phyloP scores from a whole-genome alignment of 441 rosid genomes.

The Syzygium syzygioides region DNA sequence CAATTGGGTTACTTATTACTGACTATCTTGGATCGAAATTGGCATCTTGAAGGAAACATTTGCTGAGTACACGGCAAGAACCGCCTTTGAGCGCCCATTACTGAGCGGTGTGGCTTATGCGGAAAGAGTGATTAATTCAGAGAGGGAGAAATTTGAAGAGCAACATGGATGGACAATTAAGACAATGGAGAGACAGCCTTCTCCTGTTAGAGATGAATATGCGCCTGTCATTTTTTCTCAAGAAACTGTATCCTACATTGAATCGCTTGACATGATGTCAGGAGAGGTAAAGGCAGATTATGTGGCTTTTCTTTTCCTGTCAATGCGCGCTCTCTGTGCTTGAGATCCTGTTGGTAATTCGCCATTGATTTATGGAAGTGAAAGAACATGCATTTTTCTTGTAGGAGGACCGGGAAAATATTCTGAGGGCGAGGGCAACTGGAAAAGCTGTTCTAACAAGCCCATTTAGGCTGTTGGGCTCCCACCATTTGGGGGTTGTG shows the following conservation, averaged over 20 bases:
- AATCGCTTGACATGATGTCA: conserved; percentile 98
- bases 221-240: conserved; percentile 96
- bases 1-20: background rate
- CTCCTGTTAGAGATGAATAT: conserved; percentile 85
- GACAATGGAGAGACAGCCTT: conserved; percentile 82
- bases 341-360: background rate
- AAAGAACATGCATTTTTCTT: background rate
- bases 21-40: background rate
- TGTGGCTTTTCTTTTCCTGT: background rate
- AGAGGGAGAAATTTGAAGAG: conserved; percentile 79
- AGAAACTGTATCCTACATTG: conserved; percentile 81
- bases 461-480: conserved; percentile 76
- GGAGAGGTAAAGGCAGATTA: conserved; percentile 60
- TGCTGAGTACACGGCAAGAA: conserved; percentile 93
- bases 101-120: conserved; percentile 94
- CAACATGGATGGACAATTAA: conserved; percentile 79
- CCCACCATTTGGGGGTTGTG: conserved; percentile 96
- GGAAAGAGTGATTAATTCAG: conserved; percentile 49
- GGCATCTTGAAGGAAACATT: conserved; percentile 64
- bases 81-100: conserved; percentile 90
- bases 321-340: conserved; percentile 5
- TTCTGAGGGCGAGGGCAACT: conserved; percentile 72
- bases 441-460: conserved; percentile 94
- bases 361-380: background rate
- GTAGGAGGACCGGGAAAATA: conserved; percentile 94